Percentiles rank a stretch among this genome's conserved stretches.
Conservation (phyloP, 2,329 filamentous ascomycete genomes). For the Pyricularia pennisetigena region DNA sequence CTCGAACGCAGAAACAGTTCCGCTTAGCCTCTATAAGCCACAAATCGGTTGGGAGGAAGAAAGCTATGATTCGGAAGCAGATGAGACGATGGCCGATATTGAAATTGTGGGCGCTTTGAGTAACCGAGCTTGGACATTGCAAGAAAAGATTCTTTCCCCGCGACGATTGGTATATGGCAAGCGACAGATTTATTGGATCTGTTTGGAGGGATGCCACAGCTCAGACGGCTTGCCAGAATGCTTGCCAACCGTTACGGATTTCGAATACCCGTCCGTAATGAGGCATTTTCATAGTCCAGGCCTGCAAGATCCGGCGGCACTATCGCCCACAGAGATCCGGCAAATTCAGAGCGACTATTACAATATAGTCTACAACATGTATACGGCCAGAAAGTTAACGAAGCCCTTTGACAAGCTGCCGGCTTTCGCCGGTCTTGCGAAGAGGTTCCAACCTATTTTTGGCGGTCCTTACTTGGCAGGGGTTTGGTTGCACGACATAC, state of each 20-base stretch:
- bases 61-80: no score
- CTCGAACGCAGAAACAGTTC: not conserved
- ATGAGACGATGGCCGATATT: not conserved
- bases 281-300: not conserved
- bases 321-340: not conserved
- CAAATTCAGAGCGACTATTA: not conserved
- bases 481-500: conserved; percentile 1
- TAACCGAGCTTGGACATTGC: not conserved
- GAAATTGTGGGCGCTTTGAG: not conserved
- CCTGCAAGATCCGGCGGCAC: not conserved
- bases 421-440: not conserved
- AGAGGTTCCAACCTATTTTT: not conserved
- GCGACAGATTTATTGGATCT: not conserved
- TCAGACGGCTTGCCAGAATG: not conserved
- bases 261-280: not conserved
- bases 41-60: accelerated
- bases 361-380: not conserved
- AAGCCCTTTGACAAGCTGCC: not conserved
- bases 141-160: not conserved
- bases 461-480: conserved; percentile 1
- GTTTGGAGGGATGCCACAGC: not conserved
- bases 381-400: not conserved
- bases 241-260: not conserved
- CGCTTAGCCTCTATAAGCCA: not conserved
- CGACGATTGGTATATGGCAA: conserved; percentile 1